Evolutionary conservation across 2,329 filamentous ascomycete genomes (phyloP), one percentile per base, ranked within the genome.

Genomic region (Bipolaris oryzae): DNA sequence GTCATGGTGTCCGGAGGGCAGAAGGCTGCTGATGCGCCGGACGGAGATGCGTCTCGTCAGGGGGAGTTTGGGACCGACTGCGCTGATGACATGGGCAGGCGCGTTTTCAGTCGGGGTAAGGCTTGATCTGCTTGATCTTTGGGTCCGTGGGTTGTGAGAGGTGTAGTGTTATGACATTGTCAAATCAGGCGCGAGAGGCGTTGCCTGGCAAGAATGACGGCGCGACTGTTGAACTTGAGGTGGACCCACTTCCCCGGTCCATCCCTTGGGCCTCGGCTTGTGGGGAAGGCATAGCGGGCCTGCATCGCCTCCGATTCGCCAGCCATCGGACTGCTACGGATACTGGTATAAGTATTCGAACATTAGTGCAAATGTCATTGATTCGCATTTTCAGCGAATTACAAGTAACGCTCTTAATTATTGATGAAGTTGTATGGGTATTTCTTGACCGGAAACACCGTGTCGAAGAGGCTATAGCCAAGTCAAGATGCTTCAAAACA

Each of bases 401-500:
- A 10, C 25, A 28, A 10, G 2, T 10, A 28, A 28, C 2, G 9
- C 9, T 28, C 25, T 28, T 28, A 10, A 28, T 28, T 28, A 10
- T 28, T 10, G 23, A 23, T 23, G 23, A 23, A 23, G 23, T 23
- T 23, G 23, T 10, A 28, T 6, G 25, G 25, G 10, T 10, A 28
- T 28, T 28, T 28, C 25, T 28, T 28, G 25, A 28, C 9, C 7
- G 9, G 25, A 28, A 3, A 28, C 10, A 10, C 25, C 23, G 25
- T 28, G 9, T 10, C 25, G 9, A 28, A 28, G 25, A 28, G 9
- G 2, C 25, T 28, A 28, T 10, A 28, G 9, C 25, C 25, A 28
- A 28, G 25, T 10, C 25, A 28, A 41, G 11, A 6, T 6, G 31
- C 10, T 23, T 71, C 61, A 82, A 55, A 95, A 99, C 56, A 98